Conservation (phyloP, 257 asterid genomes). For the Primulina tabacum region DNA sequence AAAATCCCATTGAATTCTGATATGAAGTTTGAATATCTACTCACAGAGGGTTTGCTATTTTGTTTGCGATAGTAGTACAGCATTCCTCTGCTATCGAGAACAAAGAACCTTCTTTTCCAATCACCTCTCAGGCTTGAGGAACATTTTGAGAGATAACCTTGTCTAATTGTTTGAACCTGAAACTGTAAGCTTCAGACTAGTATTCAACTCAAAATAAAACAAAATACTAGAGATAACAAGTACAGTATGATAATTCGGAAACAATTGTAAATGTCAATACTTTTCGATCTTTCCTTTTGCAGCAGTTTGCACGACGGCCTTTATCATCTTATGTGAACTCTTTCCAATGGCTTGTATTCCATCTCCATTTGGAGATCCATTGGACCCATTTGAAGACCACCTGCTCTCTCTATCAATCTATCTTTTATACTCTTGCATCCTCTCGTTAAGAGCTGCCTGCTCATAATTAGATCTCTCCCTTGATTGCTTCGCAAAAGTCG, state of each 20-base stretch:
- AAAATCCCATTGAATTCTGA: neutral
- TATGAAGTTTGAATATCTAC: constrained; percentile 35
- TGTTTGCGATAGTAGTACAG: constrained; percentile 95
- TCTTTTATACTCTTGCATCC: constrained; percentile 96
- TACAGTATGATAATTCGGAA: constrained; percentile 15
- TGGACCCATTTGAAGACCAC: constrained; percentile 80
- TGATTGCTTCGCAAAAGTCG: constrained; percentile 94
- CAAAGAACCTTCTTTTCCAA: constrained; percentile 99
- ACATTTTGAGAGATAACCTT: constrained; percentile 96
- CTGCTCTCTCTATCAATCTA: constrained; percentile 93
- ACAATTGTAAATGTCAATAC: constrained; percentile 18
- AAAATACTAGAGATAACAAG: constrained; percentile 12
- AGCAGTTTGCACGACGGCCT: constrained; percentile 98
- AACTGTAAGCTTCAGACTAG: constrained; percentile 32
- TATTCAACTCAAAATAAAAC: constrained; percentile 14
- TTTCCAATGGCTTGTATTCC: constrained; percentile 96
- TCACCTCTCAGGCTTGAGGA: constrained; percentile 96
- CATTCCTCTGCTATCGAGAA: constrained; percentile 99
- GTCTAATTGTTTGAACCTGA: constrained; percentile 99
- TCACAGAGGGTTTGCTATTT: constrained; percentile 94
- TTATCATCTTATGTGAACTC: constrained; percentile 99
- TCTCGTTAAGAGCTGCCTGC: constrained; percentile 95
- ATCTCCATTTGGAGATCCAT: constrained; percentile 97
- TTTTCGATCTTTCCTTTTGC: constrained; percentile 87
- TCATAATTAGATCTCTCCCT: constrained; percentile 92